Base-by-base conservation (phyloP, 345 rosid genomes). In the Eucalyptus regnans region DNA sequence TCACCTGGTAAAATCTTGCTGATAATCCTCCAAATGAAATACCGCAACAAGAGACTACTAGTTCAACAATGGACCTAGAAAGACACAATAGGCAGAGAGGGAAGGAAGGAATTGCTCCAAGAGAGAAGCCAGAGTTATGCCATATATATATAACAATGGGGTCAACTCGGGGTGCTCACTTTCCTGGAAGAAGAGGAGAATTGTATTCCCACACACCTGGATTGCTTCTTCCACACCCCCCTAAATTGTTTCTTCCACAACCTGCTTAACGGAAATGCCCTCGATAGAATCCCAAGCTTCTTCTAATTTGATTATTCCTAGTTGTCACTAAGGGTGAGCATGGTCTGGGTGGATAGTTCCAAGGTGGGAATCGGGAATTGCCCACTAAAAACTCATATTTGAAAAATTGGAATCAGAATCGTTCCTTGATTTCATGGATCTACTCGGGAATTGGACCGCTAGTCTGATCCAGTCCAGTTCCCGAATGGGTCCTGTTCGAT, bases 401-500 rank as follows among this genome's bases (percentile, higher is more conserved):
- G 4, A 52, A 52, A 52, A 52, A 52, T 52, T 18, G 1, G 4
- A 52, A 52, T 52, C 10, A 52, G 2, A 52, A 18, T 4, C 4
- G 2, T 52, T 52, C 0, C 23, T 18, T 52, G 0, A 4, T 7
- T 52, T 52, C 2, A 1, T 52, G 9, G 22, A 51, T 1, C 22
- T 17, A 51, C 22, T 0, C n/a, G 3, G 1, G 1, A 17, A 51
- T 3, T 22, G 1, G 1, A 16, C 2, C 1, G 1, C 23, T 52
- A 52, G 23, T 18, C 2, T 4, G 0, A 52, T 52, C 58, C 0
- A 52, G 2, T 52, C 2, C 0, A 4, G 1, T 52, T 18, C 9
- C 56, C 2, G 4, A 2, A 23, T 50, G 52, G 52, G 18, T 50
- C 52, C 3, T 50, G 7, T 50, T 0, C 0, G 3, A 14, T 14